Evolutionary conservation across 2,329 filamentous ascomycete genomes (phyloP), one percentile per base, ranked within the genome.

Genomic region (Phoma herbarum): DNA sequence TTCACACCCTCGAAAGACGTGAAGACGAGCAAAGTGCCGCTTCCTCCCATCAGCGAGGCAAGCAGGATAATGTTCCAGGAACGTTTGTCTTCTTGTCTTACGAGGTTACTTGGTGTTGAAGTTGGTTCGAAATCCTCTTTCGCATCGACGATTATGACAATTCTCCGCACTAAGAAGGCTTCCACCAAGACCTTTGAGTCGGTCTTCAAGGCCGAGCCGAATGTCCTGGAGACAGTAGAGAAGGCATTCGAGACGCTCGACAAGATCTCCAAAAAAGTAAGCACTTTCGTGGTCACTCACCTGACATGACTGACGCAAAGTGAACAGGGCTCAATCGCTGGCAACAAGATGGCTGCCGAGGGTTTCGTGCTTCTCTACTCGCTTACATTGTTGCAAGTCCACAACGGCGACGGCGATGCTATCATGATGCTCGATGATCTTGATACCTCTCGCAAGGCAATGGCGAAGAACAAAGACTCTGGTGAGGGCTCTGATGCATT

Each of bases 331-430:
- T 67, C 65, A 3, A 65, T 63, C 42, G 63, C 65, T 59, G 67
- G 70, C 5, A 71, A 72, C 16, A 75, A 67, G 53, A 72, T 72
- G 58, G 64, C 80, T 73, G 69, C 81, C 16, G 87, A 88, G 60
- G 90, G 91, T 0, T 85, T 97, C 57, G 89, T 90, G 20, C 83
- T 97, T 33, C 84, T 98, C 1, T 92, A 96, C 74, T 89, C 92
- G 0, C 85, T 97, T 51, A 90, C 92, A 0, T 86, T 97, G 14
- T 83, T 98, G 54, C 92, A 97, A 75, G 84, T 97, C 9, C 97
- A 97, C 79, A 93, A 94, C 69, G 91, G 92, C 23, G 93, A 97
- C 59, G 84, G 90, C 0, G 95, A 98, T 72, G 91, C 93, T 0
- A 85, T 97, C 22, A 88, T 90, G 47, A 89, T 95, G 61, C 81